Evolutionary conservation across 345 rosid species (phyloP).

Genomic region (Aquilaria malaccensis): DNA sequence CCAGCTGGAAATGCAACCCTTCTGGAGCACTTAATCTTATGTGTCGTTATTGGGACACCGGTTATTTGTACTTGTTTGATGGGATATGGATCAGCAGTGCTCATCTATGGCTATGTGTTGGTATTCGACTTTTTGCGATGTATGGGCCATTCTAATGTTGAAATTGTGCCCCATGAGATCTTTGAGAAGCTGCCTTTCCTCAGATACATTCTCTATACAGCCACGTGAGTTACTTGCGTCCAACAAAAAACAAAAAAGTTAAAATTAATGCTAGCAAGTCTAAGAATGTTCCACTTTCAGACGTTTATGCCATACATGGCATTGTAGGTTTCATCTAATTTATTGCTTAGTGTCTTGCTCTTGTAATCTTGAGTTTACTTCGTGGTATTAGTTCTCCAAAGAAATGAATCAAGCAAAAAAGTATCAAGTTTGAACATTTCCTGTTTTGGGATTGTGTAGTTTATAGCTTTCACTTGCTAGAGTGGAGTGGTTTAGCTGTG

Average conservation of each 20-base stretch:
- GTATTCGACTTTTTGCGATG: conserved; percentile 74
- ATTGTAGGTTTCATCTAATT: too few relatives aligned
- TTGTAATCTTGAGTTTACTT: too few relatives aligned
- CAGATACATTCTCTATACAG: conserved; percentile 72
- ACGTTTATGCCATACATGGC: too few relatives aligned
- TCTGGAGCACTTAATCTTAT: conserved; percentile 57
- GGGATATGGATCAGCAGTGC: conserved; percentile 59
- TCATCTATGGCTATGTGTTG: conserved; percentile 50
- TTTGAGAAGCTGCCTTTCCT: conserved; percentile 55
- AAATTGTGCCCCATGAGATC: conserved; percentile 51
- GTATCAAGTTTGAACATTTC: conserved; percentile 7
- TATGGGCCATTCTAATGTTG: conserved; percentile 81
- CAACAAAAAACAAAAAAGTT: too few relatives aligned
- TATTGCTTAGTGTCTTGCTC: too few relatives aligned
- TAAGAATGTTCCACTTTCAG: too few relatives aligned
- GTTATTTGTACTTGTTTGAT: conserved; percentile 49
- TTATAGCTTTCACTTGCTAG: too few relatives aligned
- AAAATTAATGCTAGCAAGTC: too few relatives aligned
- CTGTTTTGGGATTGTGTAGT: neutral
- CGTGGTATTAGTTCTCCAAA: too few relatives aligned
- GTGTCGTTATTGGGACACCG: conserved; percentile 55
- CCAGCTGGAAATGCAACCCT: conserved; percentile 67
- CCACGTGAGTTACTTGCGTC: conserved; percentile 49
- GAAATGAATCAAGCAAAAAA: too few relatives aligned
- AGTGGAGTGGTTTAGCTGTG: too few relatives aligned